A percentile compares a stretch with the other conserved stretches of the same genome.
Conservation (phyloP, 2,329 filamentous ascomycete species). For the Exserohilum turcica region DNA sequence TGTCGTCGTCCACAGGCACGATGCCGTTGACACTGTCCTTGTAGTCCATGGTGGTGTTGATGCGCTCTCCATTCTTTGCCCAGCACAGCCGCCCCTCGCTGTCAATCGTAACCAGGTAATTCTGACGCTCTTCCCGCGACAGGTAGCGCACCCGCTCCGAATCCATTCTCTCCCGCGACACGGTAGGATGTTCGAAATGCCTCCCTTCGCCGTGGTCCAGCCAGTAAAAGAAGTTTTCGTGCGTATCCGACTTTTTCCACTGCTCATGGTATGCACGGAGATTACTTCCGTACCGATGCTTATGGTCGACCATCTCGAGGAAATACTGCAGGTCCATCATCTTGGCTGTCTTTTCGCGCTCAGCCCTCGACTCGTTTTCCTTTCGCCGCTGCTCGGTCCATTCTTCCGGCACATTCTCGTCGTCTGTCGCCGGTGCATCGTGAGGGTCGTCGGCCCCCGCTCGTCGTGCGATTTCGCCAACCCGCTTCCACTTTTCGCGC, state of each 20-base stretch:
- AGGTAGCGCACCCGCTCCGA: slow-evolving; percentile 83
- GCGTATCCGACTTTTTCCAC: slow-evolving; percentile 78
- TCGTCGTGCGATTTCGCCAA: slow-evolving; percentile 69
- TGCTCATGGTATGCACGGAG: slow-evolving; percentile 79
- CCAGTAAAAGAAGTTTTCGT: slow-evolving; percentile 95
- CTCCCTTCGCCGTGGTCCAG: slow-evolving; percentile 80
- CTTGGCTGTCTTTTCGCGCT: slow-evolving; percentile 69
- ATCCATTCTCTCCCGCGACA: slow-evolving; percentile 75
- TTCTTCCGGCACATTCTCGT: slow-evolving; percentile 43
- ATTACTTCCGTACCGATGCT: slow-evolving; percentile 87
- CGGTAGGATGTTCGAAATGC: slow-evolving; percentile 69
- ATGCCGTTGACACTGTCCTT: slow-evolving; percentile 77
- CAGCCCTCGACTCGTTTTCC: slow-evolving; percentile 58
- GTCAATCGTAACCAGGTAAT: slow-evolving; percentile 81
- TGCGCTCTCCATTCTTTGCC: slow-evolving; percentile 79
- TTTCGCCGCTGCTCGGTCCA: slow-evolving; percentile 39
- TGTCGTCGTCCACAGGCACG: slow-evolving; percentile 50
- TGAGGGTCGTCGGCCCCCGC: slow-evolving; percentile 71
- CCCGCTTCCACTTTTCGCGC: slow-evolving; percentile 75
- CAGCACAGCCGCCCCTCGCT: slow-evolving; percentile 76
- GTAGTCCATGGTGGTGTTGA: slow-evolving; percentile 76
- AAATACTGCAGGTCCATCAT: slow-evolving; percentile 89
- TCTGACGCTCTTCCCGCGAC: slow-evolving; percentile 76
- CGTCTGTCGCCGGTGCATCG: slow-evolving; percentile 55
- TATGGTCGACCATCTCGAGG: slow-evolving; percentile 80